phyloP scores from a whole-genome alignment of 306 rosid genomes.

The Castanea sativa region DNA sequence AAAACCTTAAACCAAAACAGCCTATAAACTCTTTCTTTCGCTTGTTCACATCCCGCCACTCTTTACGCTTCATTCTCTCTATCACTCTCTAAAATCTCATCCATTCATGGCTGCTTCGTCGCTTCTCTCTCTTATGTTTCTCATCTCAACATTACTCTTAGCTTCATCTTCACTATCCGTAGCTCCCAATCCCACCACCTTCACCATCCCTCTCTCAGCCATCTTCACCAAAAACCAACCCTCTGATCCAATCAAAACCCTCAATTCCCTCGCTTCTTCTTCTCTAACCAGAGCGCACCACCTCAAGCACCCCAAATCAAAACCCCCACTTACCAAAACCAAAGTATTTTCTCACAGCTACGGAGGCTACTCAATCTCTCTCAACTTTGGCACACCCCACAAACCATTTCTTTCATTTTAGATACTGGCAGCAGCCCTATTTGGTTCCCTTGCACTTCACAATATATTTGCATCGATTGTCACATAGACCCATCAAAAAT shows the following conservation, averaged over 20 bases:
- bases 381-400: constrained; percentile 83
- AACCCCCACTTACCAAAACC: constrained; percentile 17
- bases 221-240: constrained; percentile 23
- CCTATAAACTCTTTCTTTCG: not conserved
- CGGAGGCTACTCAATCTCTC: constrained; percentile 69
- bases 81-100: not conserved
- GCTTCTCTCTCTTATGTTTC: constrained; percentile 20
- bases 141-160: constrained; percentile 6
- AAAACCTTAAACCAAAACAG: too few species aligned
- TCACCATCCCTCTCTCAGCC: constrained; percentile 49
- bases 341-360: constrained; percentile 53
- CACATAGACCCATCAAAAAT: constrained; percentile 27
- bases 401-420: constrained; percentile 45
- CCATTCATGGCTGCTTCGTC: constrained; percentile 30
- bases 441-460: constrained; percentile 90
- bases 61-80: too few species aligned
- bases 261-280: constrained; percentile 50
- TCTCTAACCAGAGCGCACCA: constrained; percentile 71
- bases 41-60: too few species aligned
- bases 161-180: constrained; percentile 22
- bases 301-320: constrained; percentile 43
- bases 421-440: constrained; percentile 93
- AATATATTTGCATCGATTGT: constrained; percentile 61
- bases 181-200: constrained; percentile 22
- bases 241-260: constrained; percentile 46